Evolutionary conservation across 2,329 filamentous ascomycete genomes (phyloP).

Genomic region (Mycosphaerella arachidis): DNA sequence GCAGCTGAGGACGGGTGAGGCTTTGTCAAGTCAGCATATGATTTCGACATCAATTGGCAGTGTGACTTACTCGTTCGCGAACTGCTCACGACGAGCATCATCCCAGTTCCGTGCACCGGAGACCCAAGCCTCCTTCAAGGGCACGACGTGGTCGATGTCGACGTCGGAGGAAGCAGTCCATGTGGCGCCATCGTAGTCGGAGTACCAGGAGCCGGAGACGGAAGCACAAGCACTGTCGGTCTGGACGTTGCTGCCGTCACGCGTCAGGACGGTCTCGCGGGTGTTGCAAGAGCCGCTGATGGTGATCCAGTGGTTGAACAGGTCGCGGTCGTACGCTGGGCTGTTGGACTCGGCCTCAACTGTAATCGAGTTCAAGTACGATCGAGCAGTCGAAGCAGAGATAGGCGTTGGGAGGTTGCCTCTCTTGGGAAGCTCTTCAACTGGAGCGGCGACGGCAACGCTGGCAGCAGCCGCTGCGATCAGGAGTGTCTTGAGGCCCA

Average conservation of each 20-base stretch:
- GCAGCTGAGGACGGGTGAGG: conserved; percentile 67
- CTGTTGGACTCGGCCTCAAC: conserved; percentile 26
- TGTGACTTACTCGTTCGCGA: conserved; percentile 52
- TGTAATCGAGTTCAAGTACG: conserved; percentile 26
- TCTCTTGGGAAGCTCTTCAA: conserved; percentile 16
- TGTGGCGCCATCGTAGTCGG: conserved; percentile 67
- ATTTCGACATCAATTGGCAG: not conserved
- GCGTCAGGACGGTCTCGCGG: conserved; percentile 63
- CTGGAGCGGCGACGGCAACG: conserved; percentile 22
- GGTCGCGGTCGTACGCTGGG: conserved; percentile 57
- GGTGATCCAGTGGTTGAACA: conserved; percentile 69
- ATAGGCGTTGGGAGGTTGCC: conserved; percentile 30
- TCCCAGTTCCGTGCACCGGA: conserved; percentile 72
- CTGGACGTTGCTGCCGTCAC: conserved; percentile 64
- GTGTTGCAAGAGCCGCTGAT: conserved; percentile 55
- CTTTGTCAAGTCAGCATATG: conserved; percentile 47
- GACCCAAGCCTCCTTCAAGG: conserved; percentile 48
- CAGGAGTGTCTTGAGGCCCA: conserved; percentile 20
- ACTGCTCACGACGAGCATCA: conserved; percentile 58
- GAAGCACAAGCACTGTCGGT: conserved; percentile 57
- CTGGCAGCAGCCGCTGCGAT: conserved; percentile 20
- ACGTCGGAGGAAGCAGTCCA: conserved; percentile 66
- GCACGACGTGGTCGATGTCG: conserved; percentile 81
- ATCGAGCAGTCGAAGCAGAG: conserved; percentile 27
- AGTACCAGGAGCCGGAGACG: conserved; percentile 64